These are phyloP conservation scores for Leucoagaricus sp. DNA, from an alignment of 1,284 basidiomycete species.

Conservation along the genomic window DNA sequence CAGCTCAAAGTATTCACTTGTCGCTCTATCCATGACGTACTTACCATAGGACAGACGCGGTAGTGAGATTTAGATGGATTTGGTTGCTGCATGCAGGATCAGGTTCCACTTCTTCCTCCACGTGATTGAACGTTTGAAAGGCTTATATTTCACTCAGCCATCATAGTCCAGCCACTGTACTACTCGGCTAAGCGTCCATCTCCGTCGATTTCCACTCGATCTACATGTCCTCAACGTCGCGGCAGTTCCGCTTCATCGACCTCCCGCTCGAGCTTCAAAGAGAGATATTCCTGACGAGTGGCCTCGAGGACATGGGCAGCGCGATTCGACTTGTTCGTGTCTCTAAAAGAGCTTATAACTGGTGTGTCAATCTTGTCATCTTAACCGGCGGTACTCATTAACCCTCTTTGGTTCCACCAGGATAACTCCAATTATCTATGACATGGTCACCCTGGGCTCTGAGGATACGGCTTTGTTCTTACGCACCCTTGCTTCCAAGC, in stretches of 20 bases:
- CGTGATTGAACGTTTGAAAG: conserved; percentile 9
- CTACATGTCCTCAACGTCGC: neutral
- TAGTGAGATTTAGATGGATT: conserved; percentile 4
- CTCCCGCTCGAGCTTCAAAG: conserved; percentile 37
- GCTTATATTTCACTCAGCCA: conserved; percentile 9
- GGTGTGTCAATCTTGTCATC: conserved; percentile 26
- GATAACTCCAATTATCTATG: conserved; percentile 34
- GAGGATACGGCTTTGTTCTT: conserved; percentile 33
- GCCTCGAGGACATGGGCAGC: conserved; percentile 22
- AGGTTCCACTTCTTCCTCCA: conserved; percentile 9
- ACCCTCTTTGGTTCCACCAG: conserved; percentile 20
- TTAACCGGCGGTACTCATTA: conserved; percentile 4
- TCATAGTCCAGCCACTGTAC: neutral
- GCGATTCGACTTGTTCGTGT: conserved; percentile 31
- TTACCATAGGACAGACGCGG: neutral
- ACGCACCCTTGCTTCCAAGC: conserved; percentile 31
- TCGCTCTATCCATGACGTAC: neutral
- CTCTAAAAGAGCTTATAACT: conserved; percentile 28
- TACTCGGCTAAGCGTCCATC: neutral
- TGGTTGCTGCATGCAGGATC: conserved; percentile 6
- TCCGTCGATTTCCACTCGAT: neutral
- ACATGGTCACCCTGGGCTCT: conserved; percentile 33
- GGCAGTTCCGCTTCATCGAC: conserved; percentile 29
- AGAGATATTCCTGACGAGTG: conserved; percentile 33
- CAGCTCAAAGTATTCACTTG: neutral